A percentile compares a stretch with the other conserved stretches of the same genome.
Evolutionary conservation across 768 basidiomycete species (phyloP).

Genomic region (Termitomyces sp.): DNA sequence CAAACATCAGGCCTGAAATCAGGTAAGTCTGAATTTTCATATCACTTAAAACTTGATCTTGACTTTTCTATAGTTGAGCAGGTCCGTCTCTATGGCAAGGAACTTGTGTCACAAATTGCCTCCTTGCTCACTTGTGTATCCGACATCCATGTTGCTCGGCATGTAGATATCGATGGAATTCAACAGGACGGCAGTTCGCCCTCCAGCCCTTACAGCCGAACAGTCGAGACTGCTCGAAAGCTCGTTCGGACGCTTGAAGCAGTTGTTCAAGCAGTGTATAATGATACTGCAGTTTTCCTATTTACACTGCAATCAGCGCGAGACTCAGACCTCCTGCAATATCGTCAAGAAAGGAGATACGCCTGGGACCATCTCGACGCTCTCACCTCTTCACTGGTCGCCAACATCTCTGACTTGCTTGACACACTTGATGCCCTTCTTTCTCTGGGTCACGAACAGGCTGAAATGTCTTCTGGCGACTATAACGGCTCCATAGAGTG

Average conservation of each 20-base stretch:
- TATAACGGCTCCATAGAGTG: constrained; percentile 77
- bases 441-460: constrained; percentile 68
- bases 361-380: constrained; percentile 49
- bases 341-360: constrained; percentile 30
- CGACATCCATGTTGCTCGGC: constrained; percentile 75
- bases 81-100: constrained; percentile 44
- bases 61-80: constrained; percentile 34
- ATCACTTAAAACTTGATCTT: background rate
- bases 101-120: constrained; percentile 54
- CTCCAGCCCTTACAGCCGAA: constrained; percentile 56
- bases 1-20: constrained; percentile 32
- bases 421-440: constrained; percentile 64
- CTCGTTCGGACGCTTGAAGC: constrained; percentile 72
- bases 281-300: constrained; percentile 64
- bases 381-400: constrained; percentile 49
- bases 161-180: constrained; percentile 82
- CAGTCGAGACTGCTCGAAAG: constrained; percentile 66
- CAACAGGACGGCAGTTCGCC: constrained; percentile 45
- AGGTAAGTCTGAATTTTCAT: constrained; percentile 28
- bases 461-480: constrained; percentile 63
- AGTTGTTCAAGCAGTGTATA: constrained; percentile 70
- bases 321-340: constrained; percentile 32
- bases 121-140: constrained; percentile 57
- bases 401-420: constrained; percentile 55
- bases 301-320: constrained; percentile 55